Evolutionary conservation across 306 rosid species (phyloP), one percentile per base, ranked within the genome.

Genomic region (Quillaja saponaria): DNA sequence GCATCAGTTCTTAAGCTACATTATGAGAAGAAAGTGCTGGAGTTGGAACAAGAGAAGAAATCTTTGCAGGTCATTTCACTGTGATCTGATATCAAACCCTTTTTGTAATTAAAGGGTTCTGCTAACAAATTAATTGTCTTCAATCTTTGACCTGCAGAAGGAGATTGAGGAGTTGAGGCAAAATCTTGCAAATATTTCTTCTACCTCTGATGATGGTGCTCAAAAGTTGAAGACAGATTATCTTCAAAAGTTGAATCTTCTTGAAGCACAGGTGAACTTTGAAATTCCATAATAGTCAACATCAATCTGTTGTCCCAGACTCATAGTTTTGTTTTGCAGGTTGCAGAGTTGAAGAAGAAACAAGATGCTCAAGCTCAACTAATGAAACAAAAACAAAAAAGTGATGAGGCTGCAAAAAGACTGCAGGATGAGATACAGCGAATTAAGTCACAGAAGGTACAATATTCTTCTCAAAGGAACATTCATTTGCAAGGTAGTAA

Each of bases 331-430:
- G 10, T 56, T 71, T 73, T 76, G 69, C 67, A 94, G 99, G 96
- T 90, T 37, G 68, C 84, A 10, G 97, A 81, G 61, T 72, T 94
- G 75, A 94, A 87, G 72, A 90, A 85, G 81, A 89, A 90, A 37
- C 96, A 94, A 59, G 99, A 87, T 60, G 95, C 91, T 55, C 99
- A 94, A 56, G 91, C 96, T 75, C 97, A 89, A 65, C 61, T 85
- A 14, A 37, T 90, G 73, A 81, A 67, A 67, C 99, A 94, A 78
- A 94, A 94, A 55, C 90, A 90, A 64, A 94, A 76, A 63, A 85
- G 90, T 62, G 99, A 94, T 5, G 99, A 94, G 81, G 94, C 89
- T 52, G 87, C 95, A 11, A 90, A 67, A 71, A 78, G 83, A 51
- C 87, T 94, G 50, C 95, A 85, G 16, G 99, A 90, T 78, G 99